These are phyloP conservation scores for Lactifluus hygrophoroides DNA, from an alignment of 768 basidiomycete genomes.

Conservation along the genomic window DNA sequence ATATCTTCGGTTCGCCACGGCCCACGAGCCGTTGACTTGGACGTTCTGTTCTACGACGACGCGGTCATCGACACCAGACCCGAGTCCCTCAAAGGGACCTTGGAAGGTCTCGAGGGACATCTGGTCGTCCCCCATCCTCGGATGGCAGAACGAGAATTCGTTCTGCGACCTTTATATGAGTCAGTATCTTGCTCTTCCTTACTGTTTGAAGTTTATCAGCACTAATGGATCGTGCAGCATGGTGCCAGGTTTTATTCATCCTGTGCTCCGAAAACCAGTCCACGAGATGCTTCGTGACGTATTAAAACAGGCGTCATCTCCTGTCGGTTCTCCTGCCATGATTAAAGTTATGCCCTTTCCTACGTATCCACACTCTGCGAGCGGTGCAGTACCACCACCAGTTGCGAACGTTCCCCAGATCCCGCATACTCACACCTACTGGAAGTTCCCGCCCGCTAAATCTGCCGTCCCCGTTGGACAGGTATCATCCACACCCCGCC, in stretches of 20 bases:
- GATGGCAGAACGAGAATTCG: slow-evolving; percentile 83
- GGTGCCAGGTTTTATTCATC: slow-evolving; percentile 68
- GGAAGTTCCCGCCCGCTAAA: slow-evolving; percentile 34
- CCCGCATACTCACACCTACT: slow-evolving; percentile 38
- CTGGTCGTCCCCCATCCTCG: slow-evolving; percentile 81
- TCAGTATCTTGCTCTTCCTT: slow-evolving; percentile 33
- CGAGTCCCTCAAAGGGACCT: slow-evolving; percentile 29
- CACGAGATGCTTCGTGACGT: slow-evolving; percentile 38
- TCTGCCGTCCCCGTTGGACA: slow-evolving; percentile 8
- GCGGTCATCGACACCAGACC: slow-evolving; percentile 49
- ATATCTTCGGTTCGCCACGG: slow-evolving; percentile 74
- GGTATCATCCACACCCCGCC: slow-evolving; percentile 24
- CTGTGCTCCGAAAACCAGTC: slow-evolving; percentile 41
- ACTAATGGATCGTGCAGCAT: slow-evolving; percentile 42
- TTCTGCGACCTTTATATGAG: slow-evolving; percentile 83
- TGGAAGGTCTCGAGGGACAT: slow-evolving; percentile 54
- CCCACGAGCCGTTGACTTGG: slow-evolving; percentile 84
- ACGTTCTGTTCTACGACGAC: slow-evolving; percentile 70
- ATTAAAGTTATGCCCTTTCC: slow-evolving; percentile 72
- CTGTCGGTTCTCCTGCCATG: slow-evolving; percentile 40
- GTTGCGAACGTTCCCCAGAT: slow-evolving; percentile 15
- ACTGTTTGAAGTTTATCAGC: background rate
- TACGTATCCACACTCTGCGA: slow-evolving; percentile 33
- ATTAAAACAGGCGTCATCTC: slow-evolving; percentile 21
- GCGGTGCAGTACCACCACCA: background rate